Evolutionary conservation across 306 rosid genomes (phyloP).

Genomic region (Rosa multiflora): DNA sequence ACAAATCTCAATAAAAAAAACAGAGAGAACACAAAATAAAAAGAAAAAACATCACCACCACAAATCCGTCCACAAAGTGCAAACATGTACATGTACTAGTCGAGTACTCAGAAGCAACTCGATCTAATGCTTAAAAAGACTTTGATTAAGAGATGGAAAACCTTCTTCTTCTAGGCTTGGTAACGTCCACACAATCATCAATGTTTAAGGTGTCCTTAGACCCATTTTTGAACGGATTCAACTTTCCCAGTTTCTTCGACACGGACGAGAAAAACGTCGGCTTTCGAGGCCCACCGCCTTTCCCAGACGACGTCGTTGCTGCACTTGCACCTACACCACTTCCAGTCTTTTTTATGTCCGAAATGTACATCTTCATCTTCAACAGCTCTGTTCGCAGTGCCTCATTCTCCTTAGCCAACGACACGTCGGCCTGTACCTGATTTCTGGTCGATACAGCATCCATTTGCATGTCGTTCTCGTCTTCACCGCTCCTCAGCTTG

Average conservation of each 20-base stretch:
- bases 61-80: background rate
- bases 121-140: background rate
- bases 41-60: background rate
- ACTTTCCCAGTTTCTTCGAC: constrained; percentile 66
- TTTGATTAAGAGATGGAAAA: constrained; percentile 62
- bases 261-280: constrained; percentile 64
- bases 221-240: constrained; percentile 80
- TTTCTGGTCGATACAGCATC: constrained; percentile 28
- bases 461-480: constrained; percentile 12
- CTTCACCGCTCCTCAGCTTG: constrained; percentile 67
- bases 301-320: constrained; percentile 35
- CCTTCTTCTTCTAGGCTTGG: constrained; percentile 83
- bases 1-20: background rate
- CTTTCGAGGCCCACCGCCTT: constrained; percentile 22
- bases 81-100: background rate
- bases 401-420: constrained; percentile 78
- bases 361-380: constrained; percentile 75
- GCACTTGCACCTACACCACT: background rate
- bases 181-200: constrained; percentile 51
- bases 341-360: constrained; percentile 50
- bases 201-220: constrained; percentile 70
- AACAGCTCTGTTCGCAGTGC: constrained; percentile 55
- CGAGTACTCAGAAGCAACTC: background rate
- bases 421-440: constrained; percentile 65
- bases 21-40: background rate